Percentiles rank a stretch among this genome's conserved stretches.
These are phyloP conservation scores for Pseudogymnoascus sp. DNA, from an alignment of 2,329 filamentous ascomycete genomes.

Conservation along the genomic window DNA sequence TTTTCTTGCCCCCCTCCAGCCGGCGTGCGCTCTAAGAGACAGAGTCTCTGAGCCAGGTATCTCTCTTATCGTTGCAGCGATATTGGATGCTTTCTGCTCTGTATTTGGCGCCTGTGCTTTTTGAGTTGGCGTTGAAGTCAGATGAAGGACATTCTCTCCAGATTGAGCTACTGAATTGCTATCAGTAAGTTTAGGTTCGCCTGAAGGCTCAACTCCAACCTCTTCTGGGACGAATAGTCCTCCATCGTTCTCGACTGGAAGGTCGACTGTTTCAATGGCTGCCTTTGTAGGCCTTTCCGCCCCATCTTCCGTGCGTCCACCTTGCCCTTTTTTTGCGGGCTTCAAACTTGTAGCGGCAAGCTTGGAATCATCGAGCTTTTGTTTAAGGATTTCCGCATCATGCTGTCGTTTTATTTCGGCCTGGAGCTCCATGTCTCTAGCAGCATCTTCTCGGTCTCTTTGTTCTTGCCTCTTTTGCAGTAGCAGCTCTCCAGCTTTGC, in stretches of 20 bases:
- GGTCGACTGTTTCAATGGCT: background rate
- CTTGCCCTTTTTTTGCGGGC: background rate
- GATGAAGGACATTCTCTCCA: background rate
- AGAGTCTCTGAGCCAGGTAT: background rate
- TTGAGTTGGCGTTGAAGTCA: background rate
- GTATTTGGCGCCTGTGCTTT: background rate
- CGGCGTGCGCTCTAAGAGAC: background rate
- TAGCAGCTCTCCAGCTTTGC: background rate
- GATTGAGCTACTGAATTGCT: no score
- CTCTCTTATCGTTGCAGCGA: background rate
- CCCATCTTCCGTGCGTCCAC: background rate
- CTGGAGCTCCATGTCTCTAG: background rate
- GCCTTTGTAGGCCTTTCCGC: background rate
- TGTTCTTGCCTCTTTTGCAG: background rate
- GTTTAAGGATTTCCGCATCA: background rate
- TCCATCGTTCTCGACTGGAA: background rate
- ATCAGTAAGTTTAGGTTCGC: background rate
- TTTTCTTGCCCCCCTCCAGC: background rate
- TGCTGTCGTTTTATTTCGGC: background rate
- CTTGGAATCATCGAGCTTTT: background rate
- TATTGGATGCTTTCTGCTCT: background rate
- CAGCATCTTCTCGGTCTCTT: background rate
- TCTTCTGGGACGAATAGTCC: background rate
- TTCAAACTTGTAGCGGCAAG: background rate
- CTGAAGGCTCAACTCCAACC: background rate